Evolutionary conservation across 371 early-diverging fungal species (phyloP).

Genomic region (Apophysomyces variabilis): DNA sequence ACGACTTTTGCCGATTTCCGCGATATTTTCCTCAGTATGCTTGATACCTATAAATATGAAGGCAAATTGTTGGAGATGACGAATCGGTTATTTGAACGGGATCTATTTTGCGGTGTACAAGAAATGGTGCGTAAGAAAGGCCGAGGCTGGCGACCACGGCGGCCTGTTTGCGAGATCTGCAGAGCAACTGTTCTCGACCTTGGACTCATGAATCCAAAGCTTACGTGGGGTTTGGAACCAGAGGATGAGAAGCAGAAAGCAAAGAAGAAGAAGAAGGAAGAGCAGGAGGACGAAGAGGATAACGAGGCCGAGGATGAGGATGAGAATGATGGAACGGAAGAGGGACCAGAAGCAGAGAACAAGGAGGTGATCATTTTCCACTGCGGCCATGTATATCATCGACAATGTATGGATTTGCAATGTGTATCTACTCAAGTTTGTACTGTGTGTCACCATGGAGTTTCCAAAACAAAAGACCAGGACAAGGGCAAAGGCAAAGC

Average conservation of each 20-base stretch:
- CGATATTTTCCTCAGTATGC: slow-evolving; percentile 75
- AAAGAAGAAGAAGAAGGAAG: background rate
- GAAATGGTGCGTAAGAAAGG: slow-evolving; percentile 59
- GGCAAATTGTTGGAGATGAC: slow-evolving; percentile 75
- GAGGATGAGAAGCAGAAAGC: background rate
- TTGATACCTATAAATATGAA: slow-evolving; percentile 79
- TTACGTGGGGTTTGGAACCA: slow-evolving; percentile 38
- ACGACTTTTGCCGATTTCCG: slow-evolving; percentile 77
- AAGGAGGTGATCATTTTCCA: slow-evolving; percentile 56
- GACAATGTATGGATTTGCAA: slow-evolving; percentile 55
- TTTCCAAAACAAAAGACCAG: slow-evolving; percentile 11
- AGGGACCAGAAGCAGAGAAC: background rate
- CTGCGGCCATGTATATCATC: slow-evolving; percentile 67
- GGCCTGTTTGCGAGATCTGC: slow-evolving; percentile 64
- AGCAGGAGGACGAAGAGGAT: slow-evolving; percentile 9
- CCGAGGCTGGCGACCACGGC: slow-evolving; percentile 68
- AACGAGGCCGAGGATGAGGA: slow-evolving; percentile 2
- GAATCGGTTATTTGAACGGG: slow-evolving; percentile 71
- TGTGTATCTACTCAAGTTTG: slow-evolving; percentile 27
- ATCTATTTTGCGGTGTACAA: slow-evolving; percentile 62
- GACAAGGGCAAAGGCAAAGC: slow-evolving; percentile 15
- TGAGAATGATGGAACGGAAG: too few relatives aligned
- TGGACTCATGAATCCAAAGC: slow-evolving; percentile 36
- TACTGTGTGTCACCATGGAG: slow-evolving; percentile 32
- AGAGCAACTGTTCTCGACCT: slow-evolving; percentile 56